Evolutionary conservation across 257 asterid genomes (phyloP), one percentile per base, ranked within the genome.

Genomic region (Solanum chmielewskii): DNA sequence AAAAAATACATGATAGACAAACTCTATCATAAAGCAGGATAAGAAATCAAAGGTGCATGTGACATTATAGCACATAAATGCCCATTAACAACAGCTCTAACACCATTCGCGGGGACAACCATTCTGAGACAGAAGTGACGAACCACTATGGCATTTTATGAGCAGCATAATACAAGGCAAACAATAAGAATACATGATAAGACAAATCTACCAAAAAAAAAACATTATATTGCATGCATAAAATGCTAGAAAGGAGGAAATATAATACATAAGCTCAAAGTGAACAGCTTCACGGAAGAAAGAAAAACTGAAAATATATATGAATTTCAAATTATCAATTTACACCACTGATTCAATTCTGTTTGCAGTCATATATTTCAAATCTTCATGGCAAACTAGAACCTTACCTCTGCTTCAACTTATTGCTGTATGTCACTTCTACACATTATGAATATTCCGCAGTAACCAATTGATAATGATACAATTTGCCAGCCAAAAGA

Each of bases 341-440:
- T 88, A 88, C 73, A 88, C 4, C 47, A 35, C 23, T 21, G 78
- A 29, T 84, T 9, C 21, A 16, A 9, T 62, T 60, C 20, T 62
- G 81, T 70, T 88, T 49, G 20, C 29, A 31, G 29, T 71, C 42
- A 69, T 31, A 68, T 11, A 41, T 86, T 20, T 83, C 85, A 15
- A 86, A 44, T 44, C n/a, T 56, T 81, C 86, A 45, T 73, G 39
- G 83, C 66, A 80, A 42, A 60, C 87, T 84, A 74, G 73, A 70
- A 56, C 35, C 73, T 41, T 56, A 60, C 31, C 39, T 37, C 81
- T 86, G 87, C 85, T 59, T 56, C 45, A 86, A 59, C 39, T 86
- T 88, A 86, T 88, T 86, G 75, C 7, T 86, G 45, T 78, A 33
- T 49, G 64, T n/a, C 85, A 80, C 87, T 56, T 80, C 80, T 85